Evolutionary conservation across 257 asterid species (phyloP), one percentile per base, ranked within the genome.

Genomic region (Gentiana dahurica): DNA sequence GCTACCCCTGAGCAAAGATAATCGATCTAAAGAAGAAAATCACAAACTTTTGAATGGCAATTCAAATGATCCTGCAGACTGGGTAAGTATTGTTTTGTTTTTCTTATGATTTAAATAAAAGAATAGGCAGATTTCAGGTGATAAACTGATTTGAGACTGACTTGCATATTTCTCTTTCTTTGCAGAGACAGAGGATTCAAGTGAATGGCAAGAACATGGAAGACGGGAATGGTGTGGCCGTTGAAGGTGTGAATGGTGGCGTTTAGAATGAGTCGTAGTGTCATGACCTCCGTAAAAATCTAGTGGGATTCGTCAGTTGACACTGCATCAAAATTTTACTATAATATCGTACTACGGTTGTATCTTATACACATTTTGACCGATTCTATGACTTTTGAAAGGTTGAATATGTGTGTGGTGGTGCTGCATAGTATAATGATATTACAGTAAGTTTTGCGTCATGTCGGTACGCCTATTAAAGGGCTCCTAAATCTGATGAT

Each of bases 151-250:
- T 53, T 65, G 67, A 72, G 59, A 8, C 46, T 61, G 44, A 55
- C 1, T 63, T 37, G 6, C 12, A 62, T 5, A 37, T 13, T 13
- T 59, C 6, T 7, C 9, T 41, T 41, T 41, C 10, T 65, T 48
- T 61, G 13, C 89, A 92, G 95, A 81, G 97, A 75, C 83, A 85
- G 15, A 81, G 99, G 72, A 83, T 86, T 73, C 95, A 86, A 84
- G 75, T 89, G 53, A 88, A 86, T 10, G 99, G 99, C 10, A 92
- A 88, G 94, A 84, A 80, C 5, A 68, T 74, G 80, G 95, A 88
- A 61, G 91, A 83, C 57, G 95, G 94, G 46, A 88, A 72, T 24
- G 72, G 83, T 2, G 85, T 83, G 68, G 88, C 80, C 45, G 85
- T 71, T 34, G 97, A 92, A 76, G 84, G 82, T 44, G 84, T 71